These are phyloP conservation scores for Potentilla sterilis DNA, from an alignment of 306 rosid genomes.

Conservation along the genomic window DNA sequence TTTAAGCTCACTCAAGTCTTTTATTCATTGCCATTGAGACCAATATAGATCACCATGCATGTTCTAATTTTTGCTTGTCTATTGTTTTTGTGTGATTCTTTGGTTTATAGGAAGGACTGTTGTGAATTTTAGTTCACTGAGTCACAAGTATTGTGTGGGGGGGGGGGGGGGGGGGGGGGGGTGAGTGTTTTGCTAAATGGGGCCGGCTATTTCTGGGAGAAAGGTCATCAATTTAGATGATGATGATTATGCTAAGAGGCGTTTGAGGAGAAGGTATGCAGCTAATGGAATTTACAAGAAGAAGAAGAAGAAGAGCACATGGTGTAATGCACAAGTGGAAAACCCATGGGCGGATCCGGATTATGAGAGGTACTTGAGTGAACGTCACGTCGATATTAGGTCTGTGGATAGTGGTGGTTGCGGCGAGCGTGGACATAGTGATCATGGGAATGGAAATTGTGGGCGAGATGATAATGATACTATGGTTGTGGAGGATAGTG, in stretches of 20 bases:
- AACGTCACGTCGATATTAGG: not conserved
- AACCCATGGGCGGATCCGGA: conserved; percentile 5
- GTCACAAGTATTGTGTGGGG: not conserved
- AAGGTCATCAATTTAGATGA: conserved; percentile 4
- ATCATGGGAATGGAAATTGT: not conserved
- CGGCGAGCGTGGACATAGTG: not conserved
- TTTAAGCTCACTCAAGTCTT: not conserved
- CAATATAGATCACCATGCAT: not conserved
- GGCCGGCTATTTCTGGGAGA: not conserved
- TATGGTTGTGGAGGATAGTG: not conserved
- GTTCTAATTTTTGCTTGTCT: not conserved
- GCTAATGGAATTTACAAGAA: not conserved
- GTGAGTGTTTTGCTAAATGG: conserved; percentile 22
- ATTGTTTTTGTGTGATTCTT: not conserved
- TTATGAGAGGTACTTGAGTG: not conserved
- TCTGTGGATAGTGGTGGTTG: not conserved
- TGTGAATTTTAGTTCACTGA: not conserved
- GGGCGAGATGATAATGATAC: not conserved
- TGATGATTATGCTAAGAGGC: conserved; percentile 27
- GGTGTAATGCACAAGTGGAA: conserved; percentile 1
- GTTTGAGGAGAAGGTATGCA: conserved; percentile 39
- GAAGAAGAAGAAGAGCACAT: not conserved
- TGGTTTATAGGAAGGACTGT: not conserved
- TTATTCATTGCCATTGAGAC: too few relatives aligned
- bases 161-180: too few relatives aligned